Evolutionary conservation across 108 stramenopile genomes (phyloP).

Genomic region (Chaetoceros muelleri): DNA sequence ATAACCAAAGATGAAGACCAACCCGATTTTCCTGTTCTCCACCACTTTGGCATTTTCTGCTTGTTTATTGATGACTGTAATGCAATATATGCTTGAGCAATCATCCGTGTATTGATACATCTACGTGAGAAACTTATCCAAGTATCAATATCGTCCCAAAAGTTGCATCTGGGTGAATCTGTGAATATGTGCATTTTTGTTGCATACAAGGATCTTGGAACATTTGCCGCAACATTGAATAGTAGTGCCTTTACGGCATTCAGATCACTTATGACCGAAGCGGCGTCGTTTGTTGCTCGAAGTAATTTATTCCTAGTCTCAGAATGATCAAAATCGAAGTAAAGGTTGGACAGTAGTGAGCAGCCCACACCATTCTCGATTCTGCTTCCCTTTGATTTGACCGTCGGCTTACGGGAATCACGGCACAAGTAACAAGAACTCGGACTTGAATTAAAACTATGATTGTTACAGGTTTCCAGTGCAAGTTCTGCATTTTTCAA

Average conservation of each 20-base stretch:
- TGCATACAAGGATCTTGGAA: constrained; percentile 4
- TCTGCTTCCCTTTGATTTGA: not conserved
- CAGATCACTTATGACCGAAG: not conserved
- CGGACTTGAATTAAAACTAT: too few species aligned
- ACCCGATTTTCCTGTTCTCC: constrained; percentile 13
- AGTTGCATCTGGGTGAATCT: not conserved
- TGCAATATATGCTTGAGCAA: constrained; percentile 17
- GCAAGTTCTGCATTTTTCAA: too few species aligned
- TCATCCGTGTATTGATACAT: not conserved
- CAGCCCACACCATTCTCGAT: not conserved
- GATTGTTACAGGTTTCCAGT: too few species aligned
- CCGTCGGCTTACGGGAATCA: not conserved
- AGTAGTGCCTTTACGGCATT: constrained; percentile 14
- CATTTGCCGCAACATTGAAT: constrained; percentile 9
- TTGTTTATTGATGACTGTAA: constrained; percentile 15
- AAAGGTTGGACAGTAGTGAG: too few species aligned
- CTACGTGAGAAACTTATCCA: not conserved
- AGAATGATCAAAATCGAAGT: not conserved
- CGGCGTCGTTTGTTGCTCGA: not conserved
- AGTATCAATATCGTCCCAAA: not conserved
- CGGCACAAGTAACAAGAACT: too few species aligned
- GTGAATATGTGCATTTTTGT: not conserved
- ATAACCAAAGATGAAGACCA: constrained; percentile 23
- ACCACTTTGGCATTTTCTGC: constrained; percentile 23
- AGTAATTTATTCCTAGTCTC: not conserved